Conservation (phyloP, 1,284 basidiomycete species). For the Ustilago bromivora region DNA sequence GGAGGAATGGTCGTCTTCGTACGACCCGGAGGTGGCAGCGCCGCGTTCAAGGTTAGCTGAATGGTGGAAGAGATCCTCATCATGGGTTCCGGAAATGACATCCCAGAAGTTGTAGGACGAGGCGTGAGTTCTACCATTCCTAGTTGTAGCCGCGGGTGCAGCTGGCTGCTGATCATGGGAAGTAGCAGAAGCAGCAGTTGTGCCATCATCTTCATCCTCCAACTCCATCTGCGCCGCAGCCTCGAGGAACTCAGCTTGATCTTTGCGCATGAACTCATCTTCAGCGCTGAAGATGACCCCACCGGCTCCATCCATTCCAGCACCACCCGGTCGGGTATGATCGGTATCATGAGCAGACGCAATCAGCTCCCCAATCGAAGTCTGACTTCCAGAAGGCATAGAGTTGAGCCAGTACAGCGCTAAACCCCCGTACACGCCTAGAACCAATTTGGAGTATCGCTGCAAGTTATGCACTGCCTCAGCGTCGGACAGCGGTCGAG, state of each 20-base stretch:
- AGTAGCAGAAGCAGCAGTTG: background rate
- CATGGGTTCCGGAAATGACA: slow-evolving; percentile 58
- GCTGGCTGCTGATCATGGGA: background rate
- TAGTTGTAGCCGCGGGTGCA: background rate
- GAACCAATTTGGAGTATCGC: slow-evolving; percentile 60
- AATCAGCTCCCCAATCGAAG: background rate
- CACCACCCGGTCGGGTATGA: background rate
- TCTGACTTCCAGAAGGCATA: slow-evolving; percentile 31
- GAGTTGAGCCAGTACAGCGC: slow-evolving; percentile 60
- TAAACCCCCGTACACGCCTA: slow-evolving; percentile 62
- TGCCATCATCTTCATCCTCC: slow-evolving; percentile 42
- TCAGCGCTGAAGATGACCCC: slow-evolving; percentile 47
- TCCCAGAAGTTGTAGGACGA: slow-evolving; percentile 55
- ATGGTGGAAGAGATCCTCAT: slow-evolving; percentile 62
- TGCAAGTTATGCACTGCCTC: slow-evolving; percentile 56
- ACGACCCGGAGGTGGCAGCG: slow-evolving; percentile 42
- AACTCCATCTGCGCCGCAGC: slow-evolving; percentile 57
- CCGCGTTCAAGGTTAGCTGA: slow-evolving; percentile 52
- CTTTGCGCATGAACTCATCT: slow-evolving; percentile 52
- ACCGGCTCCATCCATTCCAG: background rate
- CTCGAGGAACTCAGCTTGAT: slow-evolving; percentile 51
- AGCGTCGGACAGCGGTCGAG: slow-evolving; percentile 40
- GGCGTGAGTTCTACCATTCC: slow-evolving; percentile 14
- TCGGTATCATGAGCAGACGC: background rate
- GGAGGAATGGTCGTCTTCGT: slow-evolving; percentile 32